These are phyloP conservation scores for Fusarium sp. DNA, from an alignment of 2,329 filamentous ascomycete species.

Conservation along the genomic window DNA sequence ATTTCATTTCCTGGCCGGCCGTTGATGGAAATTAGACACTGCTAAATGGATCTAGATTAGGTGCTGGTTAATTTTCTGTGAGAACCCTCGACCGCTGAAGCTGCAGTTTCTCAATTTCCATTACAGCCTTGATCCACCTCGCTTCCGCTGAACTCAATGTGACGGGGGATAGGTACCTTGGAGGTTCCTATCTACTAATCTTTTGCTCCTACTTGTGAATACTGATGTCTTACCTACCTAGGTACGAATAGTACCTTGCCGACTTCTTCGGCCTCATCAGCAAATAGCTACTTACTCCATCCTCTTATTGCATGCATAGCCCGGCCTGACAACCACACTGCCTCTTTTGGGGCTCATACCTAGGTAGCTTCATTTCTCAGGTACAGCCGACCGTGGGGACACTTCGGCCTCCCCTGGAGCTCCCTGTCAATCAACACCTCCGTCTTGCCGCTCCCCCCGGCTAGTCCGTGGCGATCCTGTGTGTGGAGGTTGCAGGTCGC, in stretches of 20 bases:
- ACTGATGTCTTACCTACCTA: not conserved
- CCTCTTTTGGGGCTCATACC: conserved; percentile 19
- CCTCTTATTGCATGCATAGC: conserved; percentile 19
- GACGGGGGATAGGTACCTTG: not conserved
- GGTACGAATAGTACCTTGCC: not conserved
- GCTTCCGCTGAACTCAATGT: conserved; percentile 4
- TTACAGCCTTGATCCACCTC: conserved; percentile 11
- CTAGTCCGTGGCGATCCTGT: conserved; percentile 44
- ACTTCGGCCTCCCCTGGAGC: conserved; percentile 36
- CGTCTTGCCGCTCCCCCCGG: conserved; percentile 36
- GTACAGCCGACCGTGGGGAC: conserved; percentile 28
- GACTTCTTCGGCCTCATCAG: not conserved
- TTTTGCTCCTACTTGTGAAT: too few relatives aligned
- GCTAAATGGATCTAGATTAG: conserved; percentile 7
- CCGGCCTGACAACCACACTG: conserved; percentile 30
- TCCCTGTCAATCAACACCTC: conserved; percentile 39
- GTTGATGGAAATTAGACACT: conserved; percentile 28
- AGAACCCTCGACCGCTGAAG: conserved; percentile 11
- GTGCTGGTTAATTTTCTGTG: conserved; percentile 4
- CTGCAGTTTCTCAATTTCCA: not conserved
- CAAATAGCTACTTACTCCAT: conserved; percentile 13
- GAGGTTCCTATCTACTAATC: not conserved
- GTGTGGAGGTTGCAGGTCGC: conserved; percentile 42
- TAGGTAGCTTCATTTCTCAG: conserved; percentile 28
- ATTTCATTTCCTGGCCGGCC: conserved; percentile 30